These are phyloP conservation scores for Massariosphaeria phaeospora DNA, from an alignment of 495 filamentous ascomycete species.

Conservation along the genomic window DNA sequence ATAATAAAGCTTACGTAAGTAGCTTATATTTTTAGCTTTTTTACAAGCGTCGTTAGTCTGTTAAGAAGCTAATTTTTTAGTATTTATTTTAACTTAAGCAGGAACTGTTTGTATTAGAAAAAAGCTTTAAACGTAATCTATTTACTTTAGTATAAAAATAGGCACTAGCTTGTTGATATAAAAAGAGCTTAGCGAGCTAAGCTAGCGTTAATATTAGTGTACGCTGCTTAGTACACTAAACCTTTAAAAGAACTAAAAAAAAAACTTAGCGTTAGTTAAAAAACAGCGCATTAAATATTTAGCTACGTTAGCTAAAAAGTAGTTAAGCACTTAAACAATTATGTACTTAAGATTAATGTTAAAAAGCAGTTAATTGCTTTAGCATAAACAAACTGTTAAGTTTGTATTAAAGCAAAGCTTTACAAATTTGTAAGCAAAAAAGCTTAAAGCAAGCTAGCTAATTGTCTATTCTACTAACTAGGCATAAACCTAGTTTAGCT, in stretches of 20 bases:
- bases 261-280: neutral
- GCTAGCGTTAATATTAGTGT: neutral
- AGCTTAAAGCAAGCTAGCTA: neutral
- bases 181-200: too few relatives aligned
- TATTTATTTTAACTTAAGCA: neutral
- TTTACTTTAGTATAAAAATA: neutral
- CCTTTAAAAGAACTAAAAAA: neutral
- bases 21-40: too few relatives aligned
- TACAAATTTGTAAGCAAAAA: neutral
- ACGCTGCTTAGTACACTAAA: neutral
- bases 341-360: neutral
- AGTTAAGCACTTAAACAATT: neutral
- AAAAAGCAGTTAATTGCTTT: neutral
- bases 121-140: neutral
- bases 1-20: too few relatives aligned
- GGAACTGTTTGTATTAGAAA: too few relatives aligned
- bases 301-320: neutral
- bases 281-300: too few relatives aligned
- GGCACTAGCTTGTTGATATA: too few relatives aligned
- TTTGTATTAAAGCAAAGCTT: neutral
- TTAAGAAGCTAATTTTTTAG: neutral
- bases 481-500: conserved; percentile 25
- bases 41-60: neutral
- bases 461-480: conserved; percentile 9
- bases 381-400: neutral